Evolutionary conservation across 805 yeast species (phyloP).

Genomic region (Sugiyamaella americana): DNA sequence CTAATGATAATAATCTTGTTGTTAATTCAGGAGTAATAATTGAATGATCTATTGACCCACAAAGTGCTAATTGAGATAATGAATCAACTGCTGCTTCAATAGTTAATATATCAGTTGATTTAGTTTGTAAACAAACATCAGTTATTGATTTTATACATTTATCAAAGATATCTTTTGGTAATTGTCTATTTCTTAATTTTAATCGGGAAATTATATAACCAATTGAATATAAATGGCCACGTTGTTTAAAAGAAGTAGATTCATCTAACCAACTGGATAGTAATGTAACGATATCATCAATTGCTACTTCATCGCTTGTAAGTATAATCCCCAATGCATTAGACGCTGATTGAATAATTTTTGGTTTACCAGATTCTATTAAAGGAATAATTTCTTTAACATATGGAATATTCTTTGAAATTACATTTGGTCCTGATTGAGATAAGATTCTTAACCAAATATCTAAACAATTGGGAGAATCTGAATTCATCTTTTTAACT

Average conservation of each 20-base stretch:
- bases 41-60: conserved; percentile 29
- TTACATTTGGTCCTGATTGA: conserved; percentile 17
- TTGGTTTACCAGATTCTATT: conserved; percentile 12
- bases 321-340: conserved; percentile 38
- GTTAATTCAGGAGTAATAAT: conserved; percentile 10
- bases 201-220: conserved; percentile 44
- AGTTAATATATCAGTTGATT: conserved; percentile 3
- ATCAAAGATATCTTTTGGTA: not conserved
- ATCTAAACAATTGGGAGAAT: conserved; percentile 8
- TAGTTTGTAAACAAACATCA: not conserved
- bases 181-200: conserved; percentile 10
- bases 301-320: conserved; percentile 5
- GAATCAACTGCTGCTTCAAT: conserved; percentile 24
- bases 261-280: conserved; percentile 4
- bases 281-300: not conserved
- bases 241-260: conserved; percentile 6
- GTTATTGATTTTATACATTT: not conserved
- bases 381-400: not conserved
- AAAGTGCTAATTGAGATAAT: conserved; percentile 35
- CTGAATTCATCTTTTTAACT: conserved; percentile 7
- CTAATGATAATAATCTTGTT: conserved; percentile 17
- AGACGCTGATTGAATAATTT: conserved; percentile 33
- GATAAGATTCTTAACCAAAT: conserved; percentile 20
- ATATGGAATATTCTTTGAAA: conserved; percentile 1
- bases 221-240: conserved; percentile 29